These are phyloP conservation scores for Bipolaris bicolor DNA, from an alignment of 2,329 filamentous ascomycete species.

Conservation along the genomic window DNA sequence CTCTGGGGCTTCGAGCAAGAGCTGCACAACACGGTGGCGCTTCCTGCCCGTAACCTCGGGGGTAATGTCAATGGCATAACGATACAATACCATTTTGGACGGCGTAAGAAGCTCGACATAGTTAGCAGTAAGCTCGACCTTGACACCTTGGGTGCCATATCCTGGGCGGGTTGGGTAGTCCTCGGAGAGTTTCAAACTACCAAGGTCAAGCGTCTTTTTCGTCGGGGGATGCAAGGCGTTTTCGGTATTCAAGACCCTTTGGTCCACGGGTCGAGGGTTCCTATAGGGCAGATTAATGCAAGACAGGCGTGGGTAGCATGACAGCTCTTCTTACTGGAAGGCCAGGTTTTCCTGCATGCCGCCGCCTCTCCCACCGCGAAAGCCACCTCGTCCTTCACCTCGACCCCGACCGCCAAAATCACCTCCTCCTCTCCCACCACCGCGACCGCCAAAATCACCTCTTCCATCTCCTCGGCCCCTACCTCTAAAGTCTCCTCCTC, in stretches of 20 bases:
- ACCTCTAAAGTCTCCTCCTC: conserved; percentile 2
- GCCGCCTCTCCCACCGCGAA: conserved; percentile 8
- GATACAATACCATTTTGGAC: conserved; percentile 20
- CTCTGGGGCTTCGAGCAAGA: conserved; percentile 23
- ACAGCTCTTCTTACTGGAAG: conserved; percentile 14
- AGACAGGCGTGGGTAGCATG: not conserved
- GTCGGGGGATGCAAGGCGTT: conserved; percentile 17
- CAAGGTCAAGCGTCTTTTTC: conserved; percentile 20
- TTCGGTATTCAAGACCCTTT: conserved; percentile 17
- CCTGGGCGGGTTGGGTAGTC: conserved; percentile 20
- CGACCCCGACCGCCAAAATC: conserved; percentile 1
- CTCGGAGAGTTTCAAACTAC: conserved; percentile 14
- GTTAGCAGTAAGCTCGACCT: conserved; percentile 26
- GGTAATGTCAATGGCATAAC: conserved; percentile 17
- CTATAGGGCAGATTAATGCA: conserved; percentile 9
- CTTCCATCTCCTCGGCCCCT: conserved; percentile 5
- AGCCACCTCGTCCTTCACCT: conserved; percentile 4
- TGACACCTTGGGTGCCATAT: conserved; percentile 22
- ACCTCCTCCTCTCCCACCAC: not conserved
- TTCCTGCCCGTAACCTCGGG: conserved; percentile 25
- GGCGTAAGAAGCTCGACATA: conserved; percentile 27
- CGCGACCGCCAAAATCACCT: conserved; percentile 1
- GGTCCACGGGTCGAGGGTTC: conserved; percentile 11
- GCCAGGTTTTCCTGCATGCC: conserved; percentile 15
- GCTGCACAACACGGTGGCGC: conserved; percentile 18